Percentiles rank a stretch among this genome's conserved stretches.
phyloP scores from a whole-genome alignment of 2,329 filamentous ascomycete genomes.

The Rhexocercosporidium sp. region DNA sequence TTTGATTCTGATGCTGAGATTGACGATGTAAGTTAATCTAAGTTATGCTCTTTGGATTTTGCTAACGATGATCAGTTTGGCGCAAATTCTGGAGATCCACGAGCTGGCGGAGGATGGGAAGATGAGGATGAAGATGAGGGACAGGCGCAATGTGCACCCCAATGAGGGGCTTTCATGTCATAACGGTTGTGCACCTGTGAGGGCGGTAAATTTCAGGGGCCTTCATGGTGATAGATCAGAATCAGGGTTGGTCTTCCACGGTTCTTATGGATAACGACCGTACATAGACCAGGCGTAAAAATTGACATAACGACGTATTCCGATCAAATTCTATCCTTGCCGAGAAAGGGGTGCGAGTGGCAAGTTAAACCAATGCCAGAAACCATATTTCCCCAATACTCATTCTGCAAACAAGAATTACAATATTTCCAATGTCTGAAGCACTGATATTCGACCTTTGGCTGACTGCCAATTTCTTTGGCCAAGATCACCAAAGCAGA shows the following conservation, averaged over 20 bases:
- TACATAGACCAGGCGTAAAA: slow-evolving; percentile 10
- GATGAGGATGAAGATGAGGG: slow-evolving; percentile 68
- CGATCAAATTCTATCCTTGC: not conserved
- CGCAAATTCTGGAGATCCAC: slow-evolving; percentile 70
- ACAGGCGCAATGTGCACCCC: slow-evolving; percentile 65
- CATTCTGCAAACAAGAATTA: too few species aligned
- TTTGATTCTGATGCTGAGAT: slow-evolving; percentile 84
- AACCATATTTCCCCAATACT: too few species aligned
- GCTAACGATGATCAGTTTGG: slow-evolving; percentile 63
- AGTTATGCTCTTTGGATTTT: slow-evolving; percentile 19
- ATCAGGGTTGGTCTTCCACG: slow-evolving; percentile 14
- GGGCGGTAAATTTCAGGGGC: not conserved
- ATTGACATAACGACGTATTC: not conserved
- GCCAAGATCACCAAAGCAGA: too few species aligned
- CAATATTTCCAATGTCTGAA: too few species aligned
- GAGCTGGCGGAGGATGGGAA: slow-evolving; percentile 70
- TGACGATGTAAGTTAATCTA: slow-evolving; percentile 65
- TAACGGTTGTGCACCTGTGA: not conserved
- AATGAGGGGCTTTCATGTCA: slow-evolving; percentile 27
- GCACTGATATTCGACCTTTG: too few species aligned
- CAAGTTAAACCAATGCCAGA: not conserved
- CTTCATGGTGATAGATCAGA: slow-evolving; percentile 8
- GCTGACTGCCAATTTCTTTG: too few species aligned
- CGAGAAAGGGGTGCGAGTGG: not conserved
- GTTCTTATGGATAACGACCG: slow-evolving; percentile 13